Evolutionary conservation across 1,284 basidiomycete genomes (phyloP).

Genomic region (Ustilago curta): DNA sequence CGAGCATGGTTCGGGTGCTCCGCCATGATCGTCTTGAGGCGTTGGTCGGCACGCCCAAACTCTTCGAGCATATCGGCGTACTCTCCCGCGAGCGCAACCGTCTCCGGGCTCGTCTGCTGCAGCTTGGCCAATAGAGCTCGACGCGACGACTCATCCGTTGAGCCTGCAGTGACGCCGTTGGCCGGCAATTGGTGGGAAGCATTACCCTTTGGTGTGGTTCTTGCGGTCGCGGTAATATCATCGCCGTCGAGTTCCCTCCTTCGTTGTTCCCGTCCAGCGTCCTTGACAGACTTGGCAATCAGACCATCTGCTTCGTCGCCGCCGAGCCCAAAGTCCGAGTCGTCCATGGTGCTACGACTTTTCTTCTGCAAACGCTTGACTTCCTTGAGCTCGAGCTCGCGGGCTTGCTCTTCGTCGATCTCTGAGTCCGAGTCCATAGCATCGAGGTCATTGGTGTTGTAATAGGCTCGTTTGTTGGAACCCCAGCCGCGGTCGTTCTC

Average conservation of each 20-base stretch:
- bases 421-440: conserved; percentile 66
- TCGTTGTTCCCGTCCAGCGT: conserved; percentile 55
- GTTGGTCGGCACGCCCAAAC: conserved; percentile 74
- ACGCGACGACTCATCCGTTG: conserved; percentile 19
- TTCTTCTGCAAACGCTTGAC: conserved; percentile 83
- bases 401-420: conserved; percentile 70
- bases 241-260: conserved; percentile 56
- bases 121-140: conserved; percentile 77
- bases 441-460: conserved; percentile 63
- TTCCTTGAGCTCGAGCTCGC: conserved; percentile 85
- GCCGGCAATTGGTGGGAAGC: not conserved
- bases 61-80: conserved; percentile 72
- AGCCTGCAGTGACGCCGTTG: not conserved
- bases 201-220: not conserved
- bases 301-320: conserved; percentile 71
- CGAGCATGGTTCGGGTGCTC: conserved; percentile 73
- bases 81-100: conserved; percentile 73
- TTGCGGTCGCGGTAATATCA: not conserved
- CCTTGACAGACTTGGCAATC: conserved; percentile 49
- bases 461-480: conserved; percentile 66
- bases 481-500: conserved; percentile 73
- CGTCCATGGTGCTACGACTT: conserved; percentile 78
- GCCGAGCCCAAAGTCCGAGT: conserved; percentile 86
- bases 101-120: conserved; percentile 83
- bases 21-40: conserved; percentile 74